phyloP scores from a whole-genome alignment of 495 filamentous ascomycete genomes.

The Podospora australis region DNA sequence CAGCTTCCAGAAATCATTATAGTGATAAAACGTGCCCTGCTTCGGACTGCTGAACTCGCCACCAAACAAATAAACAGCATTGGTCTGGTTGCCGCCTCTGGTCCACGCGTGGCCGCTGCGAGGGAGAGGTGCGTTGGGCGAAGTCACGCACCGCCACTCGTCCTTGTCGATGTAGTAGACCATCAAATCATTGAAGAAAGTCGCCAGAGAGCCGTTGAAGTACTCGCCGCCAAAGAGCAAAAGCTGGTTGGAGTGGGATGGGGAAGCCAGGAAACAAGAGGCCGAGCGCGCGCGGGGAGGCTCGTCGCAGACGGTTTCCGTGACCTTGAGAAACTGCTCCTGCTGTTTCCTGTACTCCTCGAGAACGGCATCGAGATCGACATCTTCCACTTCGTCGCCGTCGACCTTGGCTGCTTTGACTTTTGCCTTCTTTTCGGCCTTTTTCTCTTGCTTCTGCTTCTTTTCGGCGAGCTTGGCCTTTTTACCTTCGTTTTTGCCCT shows the following conservation, averaged over 20 bases:
- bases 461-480: slow-evolving; percentile 57
- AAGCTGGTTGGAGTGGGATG: slow-evolving; percentile 80
- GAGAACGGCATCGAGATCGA: slow-evolving; percentile 95
- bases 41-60: slow-evolving; percentile 69
- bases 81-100: slow-evolving; percentile 69
- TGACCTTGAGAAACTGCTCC: slow-evolving; percentile 88
- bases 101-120: slow-evolving; percentile 90
- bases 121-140: slow-evolving; percentile 85
- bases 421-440: slow-evolving; percentile 59
- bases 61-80: slow-evolving; percentile 87
- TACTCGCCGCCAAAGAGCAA: slow-evolving; percentile 82
- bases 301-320: slow-evolving; percentile 61
- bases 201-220: slow-evolving; percentile 57
- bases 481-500: slow-evolving; percentile 52
- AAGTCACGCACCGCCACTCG: slow-evolving; percentile 82
- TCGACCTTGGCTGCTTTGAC: slow-evolving; percentile 42
- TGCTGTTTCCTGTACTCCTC: slow-evolving; percentile 81
- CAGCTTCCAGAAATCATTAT: slow-evolving; percentile 96
- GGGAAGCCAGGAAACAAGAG: slow-evolving; percentile 73
- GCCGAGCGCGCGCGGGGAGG: slow-evolving; percentile 76
- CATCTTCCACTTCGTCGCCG: slow-evolving; percentile 80
- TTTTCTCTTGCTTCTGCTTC: slow-evolving; percentile 58
- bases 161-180: slow-evolving; percentile 81
- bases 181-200: slow-evolving; percentile 69
- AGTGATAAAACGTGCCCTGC: slow-evolving; percentile 98